Conservation (phyloP, 2,329 filamentous ascomycete genomes). For the Penicillium glabrum region DNA sequence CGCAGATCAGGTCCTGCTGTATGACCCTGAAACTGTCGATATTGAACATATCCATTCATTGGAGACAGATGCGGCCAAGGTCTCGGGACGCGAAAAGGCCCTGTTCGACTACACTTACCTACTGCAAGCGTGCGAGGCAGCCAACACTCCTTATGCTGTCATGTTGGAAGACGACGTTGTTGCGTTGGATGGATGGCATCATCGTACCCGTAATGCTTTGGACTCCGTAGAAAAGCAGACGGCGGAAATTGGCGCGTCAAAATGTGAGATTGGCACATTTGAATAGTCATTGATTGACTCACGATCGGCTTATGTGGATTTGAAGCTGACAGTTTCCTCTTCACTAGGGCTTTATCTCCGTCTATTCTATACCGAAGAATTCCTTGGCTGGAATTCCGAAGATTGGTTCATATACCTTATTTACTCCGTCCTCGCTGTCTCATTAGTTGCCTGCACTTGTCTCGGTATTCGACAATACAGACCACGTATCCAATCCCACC, state of each 20-base stretch:
- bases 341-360: conserved; percentile 44
- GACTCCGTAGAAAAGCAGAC: neutral
- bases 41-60: neutral
- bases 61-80: neutral
- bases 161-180: neutral
- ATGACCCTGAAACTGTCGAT: neutral
- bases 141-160: neutral
- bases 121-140: neutral
- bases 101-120: neutral
- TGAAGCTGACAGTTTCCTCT: neutral
- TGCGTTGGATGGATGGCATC: neutral
- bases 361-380: conserved; percentile 49
- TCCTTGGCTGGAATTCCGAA: conserved; percentile 48
- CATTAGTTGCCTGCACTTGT: neutral
- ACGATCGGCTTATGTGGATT: neutral
- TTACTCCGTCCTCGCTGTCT: conserved; percentile 27
- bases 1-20: neutral
- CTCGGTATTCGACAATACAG: conserved; percentile 6
- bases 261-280: neutral
- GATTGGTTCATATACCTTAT: conserved; percentile 40
- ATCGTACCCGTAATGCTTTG: neutral
- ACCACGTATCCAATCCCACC: conserved; percentile 4
- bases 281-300: neutral
- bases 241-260: neutral
- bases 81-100: neutral